Conservation (phyloP, 495 filamentous ascomycete species). For the Neurospora tetraspora region DNA sequence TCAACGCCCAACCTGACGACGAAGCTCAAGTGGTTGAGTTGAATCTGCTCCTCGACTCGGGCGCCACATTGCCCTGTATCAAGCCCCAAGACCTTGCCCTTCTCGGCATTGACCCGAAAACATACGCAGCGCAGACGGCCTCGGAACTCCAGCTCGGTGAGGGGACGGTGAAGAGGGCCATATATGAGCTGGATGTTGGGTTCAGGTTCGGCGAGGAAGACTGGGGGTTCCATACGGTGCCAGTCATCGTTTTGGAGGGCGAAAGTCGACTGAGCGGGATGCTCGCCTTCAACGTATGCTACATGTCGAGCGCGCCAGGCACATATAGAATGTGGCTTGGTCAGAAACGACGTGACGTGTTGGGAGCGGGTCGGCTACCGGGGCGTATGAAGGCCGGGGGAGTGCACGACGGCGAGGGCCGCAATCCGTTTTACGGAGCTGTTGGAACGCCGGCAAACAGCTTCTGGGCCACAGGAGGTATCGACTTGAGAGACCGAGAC, state of each 20-base stretch:
- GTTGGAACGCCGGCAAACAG: not conserved
- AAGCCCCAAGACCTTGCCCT: constrained; percentile 22
- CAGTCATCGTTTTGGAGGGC: constrained; percentile 18
- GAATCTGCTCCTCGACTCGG: constrained; percentile 31
- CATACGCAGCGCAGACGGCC: constrained; percentile 30
- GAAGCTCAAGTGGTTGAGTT: constrained; percentile 8
- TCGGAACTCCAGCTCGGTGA: constrained; percentile 11
- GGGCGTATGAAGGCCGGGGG: constrained; percentile 12
- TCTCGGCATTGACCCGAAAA: constrained; percentile 21
- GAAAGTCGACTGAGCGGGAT: constrained; percentile 29
- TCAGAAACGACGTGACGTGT: constrained; percentile 32
- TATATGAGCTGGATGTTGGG: constrained; percentile 34
- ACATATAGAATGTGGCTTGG: constrained; percentile 29
- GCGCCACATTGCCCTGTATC: constrained; percentile 34
- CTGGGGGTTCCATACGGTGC: constrained; percentile 7
- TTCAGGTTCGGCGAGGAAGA: constrained; percentile 14
- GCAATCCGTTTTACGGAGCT: constrained; percentile 10
- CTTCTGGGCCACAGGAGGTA: not conserved
- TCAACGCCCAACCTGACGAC: not conserved
- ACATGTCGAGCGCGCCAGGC: constrained; percentile 31
- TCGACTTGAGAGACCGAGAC: constrained; percentile 1
- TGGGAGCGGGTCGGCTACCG: constrained; percentile 33
- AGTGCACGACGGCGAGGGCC: not conserved
- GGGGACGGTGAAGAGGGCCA: not conserved
- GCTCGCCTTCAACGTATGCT: constrained; percentile 32